Percentiles rank a stretch among this genome's conserved stretches.
These are phyloP conservation scores for Salicornia ramosissima DNA, from an alignment of 148 eudicot species.

Conservation along the genomic window DNA sequence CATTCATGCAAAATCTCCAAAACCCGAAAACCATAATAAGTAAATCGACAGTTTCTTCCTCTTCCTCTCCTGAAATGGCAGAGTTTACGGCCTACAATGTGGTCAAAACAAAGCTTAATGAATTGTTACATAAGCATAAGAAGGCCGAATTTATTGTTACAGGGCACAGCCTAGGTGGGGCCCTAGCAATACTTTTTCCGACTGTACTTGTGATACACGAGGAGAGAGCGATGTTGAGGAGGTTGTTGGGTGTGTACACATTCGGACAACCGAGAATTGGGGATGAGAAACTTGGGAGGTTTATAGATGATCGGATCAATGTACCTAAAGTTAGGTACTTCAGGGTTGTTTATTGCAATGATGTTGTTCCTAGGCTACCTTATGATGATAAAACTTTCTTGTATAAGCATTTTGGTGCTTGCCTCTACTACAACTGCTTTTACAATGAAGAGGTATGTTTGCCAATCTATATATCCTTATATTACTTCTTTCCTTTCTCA, in stretches of 20 bases:
- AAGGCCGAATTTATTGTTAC: conserved; percentile 53
- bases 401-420: conserved; percentile 74
- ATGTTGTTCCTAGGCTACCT: conserved; percentile 71
- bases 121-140: conserved; percentile 26
- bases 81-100: conserved; percentile 42
- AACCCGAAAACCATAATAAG: no score
- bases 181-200: conserved; percentile 55
- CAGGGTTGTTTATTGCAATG: conserved; percentile 65
- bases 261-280: conserved; percentile 87
- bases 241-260: conserved; percentile 55
- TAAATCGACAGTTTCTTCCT: not conserved
- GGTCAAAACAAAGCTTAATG: conserved; percentile 37
- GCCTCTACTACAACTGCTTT: conserved; percentile 56
- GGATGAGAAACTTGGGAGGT: conserved; percentile 40
- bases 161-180: conserved; percentile 86
- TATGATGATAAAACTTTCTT: conserved; percentile 41
- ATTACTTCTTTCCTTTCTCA: not conserved
- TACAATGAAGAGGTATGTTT: conserved; percentile 60
- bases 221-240: conserved; percentile 38
- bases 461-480: not conserved
- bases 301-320: conserved; percentile 33
- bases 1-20: conserved; percentile 32
- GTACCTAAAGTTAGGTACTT: conserved; percentile 31
- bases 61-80: conserved; percentile 4
- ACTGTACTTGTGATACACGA: conserved; percentile 43